A percentile compares a stretch with the other conserved stretches of the same genome.
phyloP scores from a whole-genome alignment of 352 stramenopile species.

The Globisporangium spinosum region DNA sequence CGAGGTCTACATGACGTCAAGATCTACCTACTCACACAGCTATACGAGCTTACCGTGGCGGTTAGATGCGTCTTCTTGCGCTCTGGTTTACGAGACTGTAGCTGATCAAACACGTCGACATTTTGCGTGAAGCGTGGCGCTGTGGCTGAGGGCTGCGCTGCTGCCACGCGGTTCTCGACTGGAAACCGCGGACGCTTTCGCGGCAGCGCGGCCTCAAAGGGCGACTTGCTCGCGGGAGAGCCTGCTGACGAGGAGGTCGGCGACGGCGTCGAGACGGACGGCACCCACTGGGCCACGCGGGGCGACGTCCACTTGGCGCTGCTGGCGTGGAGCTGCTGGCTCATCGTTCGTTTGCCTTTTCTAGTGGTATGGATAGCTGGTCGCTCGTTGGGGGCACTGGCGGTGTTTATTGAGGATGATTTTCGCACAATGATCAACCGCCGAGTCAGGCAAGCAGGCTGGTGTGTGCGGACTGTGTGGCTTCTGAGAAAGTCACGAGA shows the following conservation, averaged over 20 bases:
- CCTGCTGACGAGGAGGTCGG: neutral
- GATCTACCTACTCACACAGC: neutral
- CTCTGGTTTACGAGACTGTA: neutral
- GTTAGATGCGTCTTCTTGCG: neutral
- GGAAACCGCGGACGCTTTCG: neutral
- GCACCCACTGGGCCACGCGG: neutral
- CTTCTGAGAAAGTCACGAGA: neutral
- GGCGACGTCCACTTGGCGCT: conserved; percentile 5
- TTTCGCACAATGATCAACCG: neutral
- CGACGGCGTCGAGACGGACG: neutral
- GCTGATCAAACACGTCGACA: neutral
- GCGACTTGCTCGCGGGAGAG: neutral
- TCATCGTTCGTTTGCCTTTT: neutral
- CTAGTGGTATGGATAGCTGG: neutral
- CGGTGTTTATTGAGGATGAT: conserved; percentile 3
- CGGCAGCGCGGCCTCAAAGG: neutral
- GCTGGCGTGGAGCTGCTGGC: neutral
- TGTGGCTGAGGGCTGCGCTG: neutral
- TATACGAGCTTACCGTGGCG: neutral
- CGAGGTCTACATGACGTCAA: too few relatives aligned
- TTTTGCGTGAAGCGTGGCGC: neutral
- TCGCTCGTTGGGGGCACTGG: too few relatives aligned
- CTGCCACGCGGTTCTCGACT: neutral
- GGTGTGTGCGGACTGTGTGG: too few relatives aligned
- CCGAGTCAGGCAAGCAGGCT: neutral